Evolutionary conservation across 2,329 filamentous ascomycete genomes (phyloP).

Genomic region (Rutstroemia sp.): DNA sequence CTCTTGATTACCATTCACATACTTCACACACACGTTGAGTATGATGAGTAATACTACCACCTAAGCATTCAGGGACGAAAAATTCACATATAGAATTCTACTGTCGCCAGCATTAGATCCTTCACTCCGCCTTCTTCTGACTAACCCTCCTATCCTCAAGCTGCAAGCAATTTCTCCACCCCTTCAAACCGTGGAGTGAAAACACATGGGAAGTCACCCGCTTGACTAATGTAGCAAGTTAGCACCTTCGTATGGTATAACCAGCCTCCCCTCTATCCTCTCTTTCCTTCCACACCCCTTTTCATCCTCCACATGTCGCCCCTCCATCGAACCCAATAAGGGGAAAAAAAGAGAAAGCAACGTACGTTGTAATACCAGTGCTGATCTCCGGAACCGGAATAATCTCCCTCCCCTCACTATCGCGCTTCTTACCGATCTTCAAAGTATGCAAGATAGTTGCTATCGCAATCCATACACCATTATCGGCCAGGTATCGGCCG

Average conservation of each 20-base stretch:
- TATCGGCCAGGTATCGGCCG: constrained; percentile 42
- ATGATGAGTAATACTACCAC: too few species aligned
- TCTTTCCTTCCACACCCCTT: not conserved
- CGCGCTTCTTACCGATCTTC: constrained; percentile 28
- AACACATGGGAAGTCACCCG: not conserved
- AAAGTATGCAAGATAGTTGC: constrained; percentile 34
- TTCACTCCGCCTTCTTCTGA: too few species aligned
- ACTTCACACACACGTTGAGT: too few species aligned
- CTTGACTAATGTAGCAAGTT: not conserved
- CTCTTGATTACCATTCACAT: too few species aligned
- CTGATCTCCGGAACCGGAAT: constrained; percentile 22
- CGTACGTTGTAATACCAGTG: constrained; percentile 15
- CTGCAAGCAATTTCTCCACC: not conserved
- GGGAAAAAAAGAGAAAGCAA: not conserved
- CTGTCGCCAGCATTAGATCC: too few species aligned
- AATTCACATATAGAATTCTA: too few species aligned
- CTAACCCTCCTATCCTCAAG: too few species aligned
- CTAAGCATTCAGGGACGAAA: too few species aligned
- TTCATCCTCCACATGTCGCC: too few species aligned
- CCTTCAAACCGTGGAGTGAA: not conserved
- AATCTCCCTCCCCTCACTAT: constrained; percentile 31
- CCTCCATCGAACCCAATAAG: too few species aligned
- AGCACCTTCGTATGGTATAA: not conserved
- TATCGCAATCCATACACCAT: constrained; percentile 35
- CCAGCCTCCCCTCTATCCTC: not conserved